Evolutionary conservation across 345 rosid species (phyloP).

Genomic region (Reutealis trisperma): DNA sequence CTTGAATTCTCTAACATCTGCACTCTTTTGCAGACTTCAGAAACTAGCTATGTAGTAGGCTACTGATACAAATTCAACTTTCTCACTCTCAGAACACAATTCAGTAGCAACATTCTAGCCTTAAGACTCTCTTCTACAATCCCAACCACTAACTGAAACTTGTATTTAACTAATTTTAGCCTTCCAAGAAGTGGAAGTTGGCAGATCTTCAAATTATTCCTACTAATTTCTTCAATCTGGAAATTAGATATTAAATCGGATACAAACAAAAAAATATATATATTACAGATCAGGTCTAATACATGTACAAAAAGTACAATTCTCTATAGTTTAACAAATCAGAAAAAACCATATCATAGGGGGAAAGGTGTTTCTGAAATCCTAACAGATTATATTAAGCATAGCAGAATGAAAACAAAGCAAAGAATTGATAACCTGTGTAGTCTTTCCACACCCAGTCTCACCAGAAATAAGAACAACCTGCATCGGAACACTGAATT

Average conservation of each 20-base stretch:
- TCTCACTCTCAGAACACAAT: neutral
- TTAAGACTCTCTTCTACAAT: neutral
- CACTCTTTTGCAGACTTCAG: no score
- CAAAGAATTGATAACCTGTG: conserved; percentile 56
- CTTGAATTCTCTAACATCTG: no score
- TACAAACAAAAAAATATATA: neutral
- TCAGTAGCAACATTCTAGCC: neutral
- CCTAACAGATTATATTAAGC: neutral
- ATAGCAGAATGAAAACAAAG: conserved; percentile 19
- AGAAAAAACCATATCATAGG: neutral
- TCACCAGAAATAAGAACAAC: conserved; percentile 81
- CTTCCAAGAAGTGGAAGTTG: neutral
- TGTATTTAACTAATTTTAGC: neutral
- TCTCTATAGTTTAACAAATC: neutral
- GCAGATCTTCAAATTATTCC: neutral
- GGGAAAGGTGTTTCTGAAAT: neutral
- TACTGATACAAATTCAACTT: neutral
- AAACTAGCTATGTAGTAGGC: neutral
- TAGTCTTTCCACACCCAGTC: conserved; percentile 90
- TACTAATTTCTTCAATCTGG: neutral
- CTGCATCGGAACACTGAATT: conserved; percentile 35
- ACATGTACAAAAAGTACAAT: neutral
- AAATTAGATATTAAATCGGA: neutral
- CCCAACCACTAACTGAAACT: neutral
- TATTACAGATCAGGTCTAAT: neutral